These are phyloP conservation scores for Candida tallmaniae DNA, from an alignment of 805 yeast species.

Conservation along the genomic window DNA sequence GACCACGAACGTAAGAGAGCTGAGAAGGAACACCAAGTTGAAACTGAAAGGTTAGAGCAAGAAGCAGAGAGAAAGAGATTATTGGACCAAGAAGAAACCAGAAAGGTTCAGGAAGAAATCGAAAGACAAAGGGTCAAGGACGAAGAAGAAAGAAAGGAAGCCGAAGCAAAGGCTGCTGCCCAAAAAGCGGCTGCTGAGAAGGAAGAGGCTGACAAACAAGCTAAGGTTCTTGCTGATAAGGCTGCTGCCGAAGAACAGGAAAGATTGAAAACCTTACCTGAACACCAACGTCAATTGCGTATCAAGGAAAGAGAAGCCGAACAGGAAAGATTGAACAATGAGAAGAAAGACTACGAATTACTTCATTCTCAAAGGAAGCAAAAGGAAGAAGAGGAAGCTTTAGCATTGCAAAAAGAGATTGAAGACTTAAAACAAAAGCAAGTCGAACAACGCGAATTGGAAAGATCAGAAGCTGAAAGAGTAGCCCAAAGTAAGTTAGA, in stretches of 20 bases:
- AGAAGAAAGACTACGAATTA: constrained; percentile 24
- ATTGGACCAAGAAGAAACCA: constrained; percentile 27
- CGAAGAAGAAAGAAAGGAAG: constrained; percentile 12
- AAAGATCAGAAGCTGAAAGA: constrained; percentile 22
- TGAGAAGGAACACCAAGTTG: constrained; percentile 40
- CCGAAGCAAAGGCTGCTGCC: constrained; percentile 12
- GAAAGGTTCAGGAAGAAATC: constrained; percentile 26
- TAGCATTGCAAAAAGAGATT: constrained; percentile 26
- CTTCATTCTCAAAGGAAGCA: constrained; percentile 20
- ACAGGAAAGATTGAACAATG: constrained; percentile 19
- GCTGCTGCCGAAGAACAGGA: constrained; percentile 14
- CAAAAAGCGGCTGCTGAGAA: constrained; percentile 9
- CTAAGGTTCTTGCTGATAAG: constrained; percentile 4
- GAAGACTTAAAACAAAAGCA: constrained; percentile 25
- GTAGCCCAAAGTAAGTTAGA: constrained; percentile 28
- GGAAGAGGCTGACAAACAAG: constrained; percentile 14
- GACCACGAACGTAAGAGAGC: constrained; percentile 33
- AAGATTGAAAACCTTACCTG: constrained; percentile 18
- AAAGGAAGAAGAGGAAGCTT: constrained; percentile 22
- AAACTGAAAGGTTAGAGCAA: constrained; percentile 22
- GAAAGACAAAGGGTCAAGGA: constrained; percentile 18
- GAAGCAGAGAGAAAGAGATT: constrained; percentile 36
- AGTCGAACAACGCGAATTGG: constrained; percentile 18
- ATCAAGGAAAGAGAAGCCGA: constrained; percentile 23
- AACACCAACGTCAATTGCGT: constrained; percentile 22